Conservation (phyloP, 306 rosid genomes). For the Echinosophora koreensis region DNA sequence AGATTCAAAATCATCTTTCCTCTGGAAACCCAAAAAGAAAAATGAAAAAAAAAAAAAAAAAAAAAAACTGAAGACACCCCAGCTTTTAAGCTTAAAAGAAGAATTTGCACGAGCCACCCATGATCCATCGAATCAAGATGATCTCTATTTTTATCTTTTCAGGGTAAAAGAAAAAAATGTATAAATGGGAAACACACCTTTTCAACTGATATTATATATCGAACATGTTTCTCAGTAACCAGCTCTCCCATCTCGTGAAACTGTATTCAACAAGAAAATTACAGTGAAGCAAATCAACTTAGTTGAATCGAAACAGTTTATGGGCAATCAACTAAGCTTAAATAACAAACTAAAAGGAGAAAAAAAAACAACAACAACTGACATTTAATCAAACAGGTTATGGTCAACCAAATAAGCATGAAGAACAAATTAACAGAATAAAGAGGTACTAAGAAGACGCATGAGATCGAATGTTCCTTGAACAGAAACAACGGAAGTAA, state of each 20-base stretch:
- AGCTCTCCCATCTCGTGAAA: constrained; percentile 74
- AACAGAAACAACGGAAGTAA: background rate
- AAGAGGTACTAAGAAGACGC: background rate
- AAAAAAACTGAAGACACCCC: background rate
- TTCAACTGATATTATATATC: constrained; percentile 70
- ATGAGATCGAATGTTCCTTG: background rate
- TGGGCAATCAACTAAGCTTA: background rate
- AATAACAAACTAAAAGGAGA: background rate
- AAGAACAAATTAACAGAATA: background rate
- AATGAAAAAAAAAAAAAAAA: background rate
- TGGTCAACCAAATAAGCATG: background rate
- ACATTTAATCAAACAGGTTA: background rate
- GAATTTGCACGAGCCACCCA: constrained; percentile 10
- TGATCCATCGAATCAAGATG: constrained; percentile 7
- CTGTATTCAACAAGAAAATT: constrained; percentile 21
- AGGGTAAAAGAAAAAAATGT: no score
- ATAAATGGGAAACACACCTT: constrained; percentile 58
- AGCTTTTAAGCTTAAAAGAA: constrained; percentile 5
- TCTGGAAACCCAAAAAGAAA: constrained; percentile 52
- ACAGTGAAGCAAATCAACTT: background rate
- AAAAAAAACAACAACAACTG: background rate
- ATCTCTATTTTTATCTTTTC: background rate
- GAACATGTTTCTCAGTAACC: constrained; percentile 74
- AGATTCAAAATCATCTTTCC: constrained; percentile 79
- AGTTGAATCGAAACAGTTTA: background rate